These are phyloP conservation scores for Inonotus obliquus DNA, from an alignment of 1,284 basidiomycete species.

Conservation along the genomic window DNA sequence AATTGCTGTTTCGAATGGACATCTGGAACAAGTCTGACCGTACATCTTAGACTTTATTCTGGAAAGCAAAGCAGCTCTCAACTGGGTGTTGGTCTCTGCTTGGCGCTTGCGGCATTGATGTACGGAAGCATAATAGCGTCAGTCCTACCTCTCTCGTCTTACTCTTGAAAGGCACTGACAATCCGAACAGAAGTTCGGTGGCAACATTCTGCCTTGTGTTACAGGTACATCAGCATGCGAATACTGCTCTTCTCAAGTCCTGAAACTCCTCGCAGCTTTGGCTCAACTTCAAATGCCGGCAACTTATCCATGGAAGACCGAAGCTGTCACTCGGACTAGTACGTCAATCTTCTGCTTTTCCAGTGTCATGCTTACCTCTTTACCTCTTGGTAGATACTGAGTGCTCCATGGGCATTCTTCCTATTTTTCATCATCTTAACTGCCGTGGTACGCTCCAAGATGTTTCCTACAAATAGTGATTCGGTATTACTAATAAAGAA, in stretches of 20 bases:
- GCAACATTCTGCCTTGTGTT: conserved; percentile 11
- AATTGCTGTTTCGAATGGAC: neutral
- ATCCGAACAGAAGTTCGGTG: neutral
- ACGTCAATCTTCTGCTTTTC: neutral
- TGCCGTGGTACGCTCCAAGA: neutral
- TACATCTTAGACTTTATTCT: conserved; percentile 5
- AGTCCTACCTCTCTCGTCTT: neutral
- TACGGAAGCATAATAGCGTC: conserved; percentile 14
- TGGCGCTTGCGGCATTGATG: conserved; percentile 16
- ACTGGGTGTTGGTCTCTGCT: conserved; percentile 9
- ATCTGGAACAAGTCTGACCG: too few relatives aligned
- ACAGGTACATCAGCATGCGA: conserved; percentile 1
- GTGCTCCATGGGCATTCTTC: conserved; percentile 12
- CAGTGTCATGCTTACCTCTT: neutral
- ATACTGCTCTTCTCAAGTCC: neutral
- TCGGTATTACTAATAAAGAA: neutral
- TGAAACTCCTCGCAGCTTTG: neutral
- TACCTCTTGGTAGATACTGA: conserved; percentile 8
- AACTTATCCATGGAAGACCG: neutral
- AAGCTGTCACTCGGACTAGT: neutral
- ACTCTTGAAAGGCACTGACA: neutral
- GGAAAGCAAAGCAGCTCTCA: neutral
- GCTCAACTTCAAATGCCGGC: neutral
- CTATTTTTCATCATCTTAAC: neutral
- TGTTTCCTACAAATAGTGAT: neutral